Evolutionary conservation across 129 eudicot genomes (phyloP).

Genomic region (Deinandra increscens): DNA sequence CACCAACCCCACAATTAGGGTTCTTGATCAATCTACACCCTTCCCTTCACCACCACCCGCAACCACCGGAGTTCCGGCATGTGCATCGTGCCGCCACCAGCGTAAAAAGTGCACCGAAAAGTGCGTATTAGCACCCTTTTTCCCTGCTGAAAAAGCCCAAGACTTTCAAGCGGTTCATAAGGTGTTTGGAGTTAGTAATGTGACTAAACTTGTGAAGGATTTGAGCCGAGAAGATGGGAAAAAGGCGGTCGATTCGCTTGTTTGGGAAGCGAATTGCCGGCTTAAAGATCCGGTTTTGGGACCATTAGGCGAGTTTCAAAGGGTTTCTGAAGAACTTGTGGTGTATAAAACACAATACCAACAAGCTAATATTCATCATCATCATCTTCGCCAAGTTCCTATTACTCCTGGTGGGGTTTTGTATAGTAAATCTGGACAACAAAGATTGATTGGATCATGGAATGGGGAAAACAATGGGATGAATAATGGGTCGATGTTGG

Average conservation of each 20-base stretch:
- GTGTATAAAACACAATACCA: conserved; percentile 48
- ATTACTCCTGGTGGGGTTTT: conserved; percentile 31
- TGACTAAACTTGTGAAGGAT: conserved; percentile 52
- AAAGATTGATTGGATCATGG: conserved; percentile 47
- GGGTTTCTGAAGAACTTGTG: conserved; percentile 62
- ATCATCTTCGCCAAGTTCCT: conserved; percentile 34
- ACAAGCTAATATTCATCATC: conserved; percentile 32
- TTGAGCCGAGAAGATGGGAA: conserved; percentile 51
- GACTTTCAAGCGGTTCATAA: conserved; percentile 93
- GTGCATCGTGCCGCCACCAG: conserved; percentile 98
- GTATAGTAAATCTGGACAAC: conserved; percentile 27
- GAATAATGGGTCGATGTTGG: conserved; percentile 27
- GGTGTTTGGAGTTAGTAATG: conserved; percentile 83
- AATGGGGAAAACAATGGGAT: conserved; percentile 30
- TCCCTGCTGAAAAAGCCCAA: conserved; percentile 60
- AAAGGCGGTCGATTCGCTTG: conserved; percentile 62
- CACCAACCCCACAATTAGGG: conserved; percentile 26
- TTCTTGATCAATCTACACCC: conserved; percentile 31
- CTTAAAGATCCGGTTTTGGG: conserved; percentile 77
- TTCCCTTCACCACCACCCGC: conserved; percentile 35
- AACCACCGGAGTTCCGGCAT: conserved; percentile 48
- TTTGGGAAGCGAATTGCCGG: conserved; percentile 83
- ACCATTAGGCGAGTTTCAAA: conserved; percentile 65
- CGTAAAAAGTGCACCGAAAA: conserved; percentile 84
- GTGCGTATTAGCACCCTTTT: conserved; percentile 72